These are phyloP conservation scores for Ceratorhiza oryzae-sativae DNA, from an alignment of 1,284 basidiomycete genomes.

Conservation along the genomic window DNA sequence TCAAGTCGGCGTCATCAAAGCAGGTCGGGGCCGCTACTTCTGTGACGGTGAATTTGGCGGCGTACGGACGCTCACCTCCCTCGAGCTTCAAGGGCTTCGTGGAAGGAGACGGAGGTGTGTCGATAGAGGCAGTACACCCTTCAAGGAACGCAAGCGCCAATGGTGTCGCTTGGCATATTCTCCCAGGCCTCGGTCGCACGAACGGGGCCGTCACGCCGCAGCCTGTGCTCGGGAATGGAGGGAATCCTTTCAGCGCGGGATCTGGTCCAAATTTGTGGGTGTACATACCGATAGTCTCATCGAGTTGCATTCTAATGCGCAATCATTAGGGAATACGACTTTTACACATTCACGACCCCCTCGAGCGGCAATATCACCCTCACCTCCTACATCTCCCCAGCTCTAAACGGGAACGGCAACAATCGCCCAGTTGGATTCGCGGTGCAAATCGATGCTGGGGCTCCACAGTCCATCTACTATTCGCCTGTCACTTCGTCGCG, in stretches of 20 bases:
- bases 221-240: conserved; percentile 61
- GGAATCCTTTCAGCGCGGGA: conserved; percentile 64
- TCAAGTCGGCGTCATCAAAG: conserved; percentile 61
- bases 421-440: conserved; percentile 64
- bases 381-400: conserved; percentile 63
- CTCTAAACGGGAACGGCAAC: conserved; percentile 63
- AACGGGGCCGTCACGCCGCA: conserved; percentile 67
- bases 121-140: conserved; percentile 69
- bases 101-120: conserved; percentile 67
- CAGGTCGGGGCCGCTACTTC: conserved; percentile 45
- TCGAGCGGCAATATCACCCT: conserved; percentile 56
- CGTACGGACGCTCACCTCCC: conserved; percentile 5
- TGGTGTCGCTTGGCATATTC: conserved; percentile 63
- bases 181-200: conserved; percentile 66
- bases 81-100: conserved; percentile 59
- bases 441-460: conserved; percentile 60
- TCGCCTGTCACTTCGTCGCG: conserved; percentile 62
- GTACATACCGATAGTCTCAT: conserved; percentile 66
- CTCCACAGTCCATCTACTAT: conserved; percentile 57
- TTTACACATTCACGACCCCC: conserved; percentile 63
- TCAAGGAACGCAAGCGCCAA: conserved; percentile 60
- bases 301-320: no score
- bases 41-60: conserved; percentile 26
- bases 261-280: conserved; percentile 65
- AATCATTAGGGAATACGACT: conserved; percentile 65